Base-by-base conservation (phyloP, 73 alveolate species). In the Tetrahymena elliotti region DNA sequence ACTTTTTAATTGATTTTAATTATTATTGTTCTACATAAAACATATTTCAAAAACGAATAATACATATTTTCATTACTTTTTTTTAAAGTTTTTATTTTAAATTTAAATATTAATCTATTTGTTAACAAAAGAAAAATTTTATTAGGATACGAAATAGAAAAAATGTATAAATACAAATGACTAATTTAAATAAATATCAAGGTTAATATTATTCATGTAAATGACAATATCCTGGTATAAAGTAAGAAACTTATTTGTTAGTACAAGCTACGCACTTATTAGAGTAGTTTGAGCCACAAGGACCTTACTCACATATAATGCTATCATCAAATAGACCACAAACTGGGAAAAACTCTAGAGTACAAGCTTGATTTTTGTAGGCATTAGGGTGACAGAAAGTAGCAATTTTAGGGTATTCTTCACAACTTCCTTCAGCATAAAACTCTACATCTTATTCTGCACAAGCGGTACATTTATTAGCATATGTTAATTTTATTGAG, bases 261-360 rank as follows among this genome's bases (percentile, higher is more conserved):
- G 93, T 82, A 22, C 96, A 93, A 36, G 96, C 96, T 34, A 52
- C 93, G 41, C 96, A 93, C 34, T 93, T 93, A 37, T 93, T 93
- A 54, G 94, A 92, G 36, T 82, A 93, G 16, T 54, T 68, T 31
- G 35, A 52, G 35, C 96, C 96, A 82, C 96, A 93, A 2, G 96
- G 96, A 36, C 35, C 68, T 31, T 54, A 31, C 0, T 52, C 33
- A 36, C 96, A 93, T 54, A 38, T 37, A 35, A 53, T 35, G 24
- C 93, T 93, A 20, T 68, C 2, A 22, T 22, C 53, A n/a, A 93
- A 93, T 27, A 93, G 38, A 6, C 96, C 96, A 54, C 96, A 93
- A 54, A 54, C 53, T 7, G 96, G 96, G 84, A 82, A 82, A 93
- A 10, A 93, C 22, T 68, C 88, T 68, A 27, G 16, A 24, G 88